Evolutionary conservation across 352 stramenopile species (phyloP).

Genomic region (Globisporangium paroecandrum): DNA sequence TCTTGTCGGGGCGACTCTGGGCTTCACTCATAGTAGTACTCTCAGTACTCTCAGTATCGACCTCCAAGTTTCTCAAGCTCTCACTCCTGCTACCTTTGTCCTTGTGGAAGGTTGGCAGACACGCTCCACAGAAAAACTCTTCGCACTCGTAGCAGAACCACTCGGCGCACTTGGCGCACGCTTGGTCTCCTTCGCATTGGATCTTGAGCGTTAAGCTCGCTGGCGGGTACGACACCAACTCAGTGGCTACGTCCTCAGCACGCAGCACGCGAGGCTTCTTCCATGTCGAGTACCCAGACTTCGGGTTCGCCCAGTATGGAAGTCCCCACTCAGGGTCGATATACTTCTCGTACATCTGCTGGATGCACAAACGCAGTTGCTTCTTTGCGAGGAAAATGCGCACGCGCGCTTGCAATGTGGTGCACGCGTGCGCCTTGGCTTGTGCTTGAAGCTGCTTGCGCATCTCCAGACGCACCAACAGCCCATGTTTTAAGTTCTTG

Average conservation of each 20-base stretch:
- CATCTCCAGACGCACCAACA: constrained; percentile 23
- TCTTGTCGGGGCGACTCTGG: not conserved
- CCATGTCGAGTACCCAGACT: constrained; percentile 67
- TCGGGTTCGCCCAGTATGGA: constrained; percentile 73
- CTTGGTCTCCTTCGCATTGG: constrained; percentile 35
- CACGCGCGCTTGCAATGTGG: constrained; percentile 31
- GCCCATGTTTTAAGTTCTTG: constrained; percentile 23
- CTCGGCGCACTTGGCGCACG: constrained; percentile 54
- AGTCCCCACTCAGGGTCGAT: constrained; percentile 55
- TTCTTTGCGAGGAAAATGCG: constrained; percentile 34
- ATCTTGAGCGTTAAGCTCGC: constrained; percentile 35
- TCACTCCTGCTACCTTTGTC: constrained; percentile 12
- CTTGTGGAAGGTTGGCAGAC: constrained; percentile 41
- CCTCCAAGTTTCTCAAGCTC: not conserved
- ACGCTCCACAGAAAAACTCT: constrained; percentile 50
- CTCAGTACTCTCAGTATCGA: not conserved
- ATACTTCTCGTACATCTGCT: constrained; percentile 67
- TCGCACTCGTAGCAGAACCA: constrained; percentile 60
- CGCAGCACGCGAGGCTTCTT: constrained; percentile 46
- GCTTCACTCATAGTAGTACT: not conserved
- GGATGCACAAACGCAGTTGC: constrained; percentile 27
- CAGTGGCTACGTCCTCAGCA: constrained; percentile 46
- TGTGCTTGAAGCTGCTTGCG: constrained; percentile 18
- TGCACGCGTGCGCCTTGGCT: constrained; percentile 20
- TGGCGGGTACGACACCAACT: constrained; percentile 47